Evolutionary conservation across 2,329 filamentous ascomycete genomes (phyloP).

Genomic region (Coniochaeta prunicola): DNA sequence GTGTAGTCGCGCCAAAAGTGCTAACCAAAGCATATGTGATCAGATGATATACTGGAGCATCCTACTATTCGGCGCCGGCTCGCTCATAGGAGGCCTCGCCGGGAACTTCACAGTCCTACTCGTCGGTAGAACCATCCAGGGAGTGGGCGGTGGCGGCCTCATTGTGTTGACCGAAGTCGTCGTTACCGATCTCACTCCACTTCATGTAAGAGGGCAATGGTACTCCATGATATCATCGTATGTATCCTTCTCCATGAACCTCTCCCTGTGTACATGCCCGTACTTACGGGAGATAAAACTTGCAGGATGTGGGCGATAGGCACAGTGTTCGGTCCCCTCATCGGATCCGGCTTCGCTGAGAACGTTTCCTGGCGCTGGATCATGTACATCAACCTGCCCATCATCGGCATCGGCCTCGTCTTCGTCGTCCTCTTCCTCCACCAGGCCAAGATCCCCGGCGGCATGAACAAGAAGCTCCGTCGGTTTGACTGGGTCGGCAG

Average conservation of each 20-base stretch:
- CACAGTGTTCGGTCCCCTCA: slow-evolving; percentile 41
- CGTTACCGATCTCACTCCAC: slow-evolving; percentile 36
- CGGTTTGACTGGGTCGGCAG: slow-evolving; percentile 58
- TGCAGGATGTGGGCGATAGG: slow-evolving; percentile 45
- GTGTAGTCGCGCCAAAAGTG: neutral
- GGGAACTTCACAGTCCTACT: slow-evolving; percentile 36
- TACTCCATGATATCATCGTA: slow-evolving; percentile 25
- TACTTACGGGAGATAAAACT: neutral
- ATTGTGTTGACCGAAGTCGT: slow-evolving; percentile 36
- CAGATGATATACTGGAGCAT: slow-evolving; percentile 19
- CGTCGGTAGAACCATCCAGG: slow-evolving; percentile 41
- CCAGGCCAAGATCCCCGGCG: slow-evolving; percentile 38
- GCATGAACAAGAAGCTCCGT: slow-evolving; percentile 38
- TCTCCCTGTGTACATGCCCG: neutral
- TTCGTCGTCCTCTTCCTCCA: slow-evolving; percentile 44
- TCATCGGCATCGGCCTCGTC: slow-evolving; percentile 39
- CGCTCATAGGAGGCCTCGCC: slow-evolving; percentile 29
- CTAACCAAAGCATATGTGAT: neutral
- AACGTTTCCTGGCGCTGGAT: slow-evolving; percentile 53
- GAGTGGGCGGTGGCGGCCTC: slow-evolving; percentile 43
- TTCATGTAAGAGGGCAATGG: slow-evolving; percentile 32
- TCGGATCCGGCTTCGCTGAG: slow-evolving; percentile 47
- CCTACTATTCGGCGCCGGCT: slow-evolving; percentile 31
- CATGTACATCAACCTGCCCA: slow-evolving; percentile 57
- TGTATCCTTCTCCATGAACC: neutral